Evolutionary conservation across 192 early-diverging fungal species (phyloP), one percentile per base, ranked within the genome.

Genomic region (Coemansia sp.): DNA sequence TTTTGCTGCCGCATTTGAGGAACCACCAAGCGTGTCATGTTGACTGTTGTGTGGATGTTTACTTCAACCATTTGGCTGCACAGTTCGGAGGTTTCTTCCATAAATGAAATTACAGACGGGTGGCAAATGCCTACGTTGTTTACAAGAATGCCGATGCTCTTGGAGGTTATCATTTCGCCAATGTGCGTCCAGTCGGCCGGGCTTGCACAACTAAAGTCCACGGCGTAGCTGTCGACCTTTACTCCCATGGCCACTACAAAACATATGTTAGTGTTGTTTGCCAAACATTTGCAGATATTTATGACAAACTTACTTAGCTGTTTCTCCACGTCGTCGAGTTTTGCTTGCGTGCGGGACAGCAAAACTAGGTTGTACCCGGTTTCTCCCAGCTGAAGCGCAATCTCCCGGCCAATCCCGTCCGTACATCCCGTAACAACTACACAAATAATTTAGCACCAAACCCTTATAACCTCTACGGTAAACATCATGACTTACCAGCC

Each of bases 91-190:
- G 77, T 70, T 68, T 96, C 93, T 50, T 95, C 88, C 75, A 86
- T 82, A 77, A 97, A 98, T 4, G 89, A 85, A 1, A 83, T 88
- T 27, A 94, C 92, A 49, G 93, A 84, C 11, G 91, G 90, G 61
- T 98, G 94, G 69, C 89, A 92, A 38, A 91, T 86, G 37, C 86
- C 94, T 22, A 96, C 95, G 70, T 98, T 98, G 83, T 98, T 98
- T 35, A 98, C 89, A 69, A 90, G 73, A 1, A 86, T 45, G 12
- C 70, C 69, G 24, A 84, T 60, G 2, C 66, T 32, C 56, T 70
- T 75, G 23, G 77, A 63, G 3, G 19, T 64, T 10, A 75, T 41
- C 62, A 80, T 80, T 32, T 65, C 45, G 15, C 47, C 32, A 7
- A 75, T 75, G 23, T 74, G 55, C 3, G 58, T 45, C 72, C 72